phyloP scores from a whole-genome alignment of 352 stramenopile species.

The Pythium rishiriense region DNA sequence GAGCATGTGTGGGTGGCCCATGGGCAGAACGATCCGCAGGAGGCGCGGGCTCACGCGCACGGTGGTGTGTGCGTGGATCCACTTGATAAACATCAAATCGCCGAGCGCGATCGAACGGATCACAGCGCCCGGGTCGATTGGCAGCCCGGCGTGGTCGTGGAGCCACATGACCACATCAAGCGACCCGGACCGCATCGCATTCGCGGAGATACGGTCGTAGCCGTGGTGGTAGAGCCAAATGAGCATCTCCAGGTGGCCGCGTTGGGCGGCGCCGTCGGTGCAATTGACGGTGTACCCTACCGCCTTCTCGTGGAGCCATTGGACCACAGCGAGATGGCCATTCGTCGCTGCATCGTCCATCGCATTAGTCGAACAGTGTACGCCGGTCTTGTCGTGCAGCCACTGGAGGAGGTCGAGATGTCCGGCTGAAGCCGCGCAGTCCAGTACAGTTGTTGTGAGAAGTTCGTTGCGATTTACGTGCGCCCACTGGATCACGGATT shows the following conservation, averaged over 20 bases:
- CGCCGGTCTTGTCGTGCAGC: neutral
- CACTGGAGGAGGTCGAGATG: constrained; percentile 13
- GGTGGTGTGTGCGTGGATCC: constrained; percentile 14
- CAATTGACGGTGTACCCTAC: constrained; percentile 5
- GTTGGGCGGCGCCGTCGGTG: constrained; percentile 4
- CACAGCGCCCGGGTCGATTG: constrained; percentile 4
- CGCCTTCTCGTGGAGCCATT: constrained; percentile 17
- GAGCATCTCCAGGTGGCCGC: constrained; percentile 12
- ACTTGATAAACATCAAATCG: constrained; percentile 16
- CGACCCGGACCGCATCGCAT: constrained; percentile 2
- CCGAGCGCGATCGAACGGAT: constrained; percentile 14
- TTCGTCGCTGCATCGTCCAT: constrained; percentile 16
- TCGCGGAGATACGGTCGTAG: constrained; percentile 5
- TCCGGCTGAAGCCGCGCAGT: neutral
- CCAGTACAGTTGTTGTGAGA: neutral
- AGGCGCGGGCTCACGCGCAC: constrained; percentile 14
- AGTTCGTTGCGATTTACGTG: neutral
- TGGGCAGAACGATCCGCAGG: constrained; percentile 16
- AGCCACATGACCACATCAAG: constrained; percentile 15
- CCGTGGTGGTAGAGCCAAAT: constrained; percentile 7
- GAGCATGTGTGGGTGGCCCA: constrained; percentile 22
- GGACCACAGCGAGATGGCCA: constrained; percentile 9
- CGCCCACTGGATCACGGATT: constrained; percentile 10
- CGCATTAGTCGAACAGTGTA: neutral
- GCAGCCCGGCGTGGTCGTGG: neutral